A percentile compares a stretch with the other conserved stretches of the same genome.
Evolutionary conservation across 1,284 basidiomycete genomes (phyloP).

Genomic region (Athelia psychrophila): DNA sequence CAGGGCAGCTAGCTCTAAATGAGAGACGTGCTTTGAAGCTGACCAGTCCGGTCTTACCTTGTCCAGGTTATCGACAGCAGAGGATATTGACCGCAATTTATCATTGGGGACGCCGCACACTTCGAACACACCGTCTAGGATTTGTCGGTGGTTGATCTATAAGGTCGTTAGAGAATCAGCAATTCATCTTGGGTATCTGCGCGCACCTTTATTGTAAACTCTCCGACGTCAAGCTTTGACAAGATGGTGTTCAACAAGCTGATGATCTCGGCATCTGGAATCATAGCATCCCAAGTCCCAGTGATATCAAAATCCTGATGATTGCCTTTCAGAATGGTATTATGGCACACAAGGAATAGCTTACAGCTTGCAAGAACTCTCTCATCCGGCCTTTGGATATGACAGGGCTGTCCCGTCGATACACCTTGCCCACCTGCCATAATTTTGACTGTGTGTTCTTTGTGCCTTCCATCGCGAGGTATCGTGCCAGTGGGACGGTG

Average conservation of each 20-base stretch:
- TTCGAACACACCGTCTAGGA: conserved; percentile 96
- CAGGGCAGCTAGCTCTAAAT: conserved; percentile 69
- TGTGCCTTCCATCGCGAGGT: conserved; percentile 91
- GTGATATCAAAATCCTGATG: conserved; percentile 90
- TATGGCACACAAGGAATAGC: conserved; percentile 41
- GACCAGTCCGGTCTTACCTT: conserved; percentile 53
- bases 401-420: conserved; percentile 94
- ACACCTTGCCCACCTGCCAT: conserved; percentile 98
- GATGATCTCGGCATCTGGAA: conserved; percentile 93
- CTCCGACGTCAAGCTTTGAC: conserved; percentile 85
- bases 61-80: conserved; percentile 98
- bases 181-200: conserved; percentile 19
- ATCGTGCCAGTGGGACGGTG: conserved; percentile 94
- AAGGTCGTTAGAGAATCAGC: not conserved
- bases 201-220: conserved; percentile 89
- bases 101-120: conserved; percentile 93
- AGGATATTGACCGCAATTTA: conserved; percentile 94
- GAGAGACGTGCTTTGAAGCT: conserved; percentile 24
- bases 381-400: conserved; percentile 99
- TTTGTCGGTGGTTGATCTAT: conserved; percentile 97
- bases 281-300: conserved; percentile 94
- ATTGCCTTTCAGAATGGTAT: conserved; percentile 60
- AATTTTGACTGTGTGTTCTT: conserved; percentile 75
- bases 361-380: conserved; percentile 96
- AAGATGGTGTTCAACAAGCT: conserved; percentile 84